Percentiles rank a stretch among this genome's conserved stretches.
Evolutionary conservation across 2,329 filamentous ascomycete species (phyloP).

Genomic region (Raffaelea arxii): DNA sequence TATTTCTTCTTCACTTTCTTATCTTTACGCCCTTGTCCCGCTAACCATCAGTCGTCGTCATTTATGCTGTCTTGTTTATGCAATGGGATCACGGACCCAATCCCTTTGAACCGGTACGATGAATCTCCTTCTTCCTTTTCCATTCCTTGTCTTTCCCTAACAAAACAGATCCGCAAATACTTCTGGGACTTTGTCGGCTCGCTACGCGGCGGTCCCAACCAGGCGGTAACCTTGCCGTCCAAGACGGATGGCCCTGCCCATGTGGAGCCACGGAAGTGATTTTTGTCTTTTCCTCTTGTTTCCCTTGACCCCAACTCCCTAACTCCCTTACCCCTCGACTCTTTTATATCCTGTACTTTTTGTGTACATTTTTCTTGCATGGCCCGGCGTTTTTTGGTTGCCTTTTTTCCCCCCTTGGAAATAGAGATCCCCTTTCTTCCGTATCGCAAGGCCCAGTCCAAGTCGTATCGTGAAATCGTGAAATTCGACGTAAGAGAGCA

Average conservation of each 20-base stretch:
- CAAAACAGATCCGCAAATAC: slow-evolving; percentile 14
- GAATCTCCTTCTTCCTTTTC: neutral
- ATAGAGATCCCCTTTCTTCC: slow-evolving; percentile 1
- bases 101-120: slow-evolving; percentile 41
- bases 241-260: neutral
- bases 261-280: neutral
- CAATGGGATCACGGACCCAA: slow-evolving; percentile 39
- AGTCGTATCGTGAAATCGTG: too few species aligned
- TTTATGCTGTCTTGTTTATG: slow-evolving; percentile 53
- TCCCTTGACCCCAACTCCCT: neutral
- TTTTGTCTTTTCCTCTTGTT: neutral
- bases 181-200: slow-evolving; percentile 15
- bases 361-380: neutral
- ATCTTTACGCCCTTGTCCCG: neutral
- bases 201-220: slow-evolving; percentile 5
- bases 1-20: neutral
- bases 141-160: neutral
- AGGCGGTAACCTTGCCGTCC: too few species aligned
- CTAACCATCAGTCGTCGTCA: slow-evolving; percentile 32
- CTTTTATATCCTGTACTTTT: neutral
- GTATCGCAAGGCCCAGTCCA: too few species aligned
- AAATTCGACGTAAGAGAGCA: neutral
- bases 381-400: neutral
- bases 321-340: too few species aligned
- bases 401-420: neutral